Evolutionary conservation across 257 asterid genomes (phyloP).

Genomic region (Thymus mandschuricus): DNA sequence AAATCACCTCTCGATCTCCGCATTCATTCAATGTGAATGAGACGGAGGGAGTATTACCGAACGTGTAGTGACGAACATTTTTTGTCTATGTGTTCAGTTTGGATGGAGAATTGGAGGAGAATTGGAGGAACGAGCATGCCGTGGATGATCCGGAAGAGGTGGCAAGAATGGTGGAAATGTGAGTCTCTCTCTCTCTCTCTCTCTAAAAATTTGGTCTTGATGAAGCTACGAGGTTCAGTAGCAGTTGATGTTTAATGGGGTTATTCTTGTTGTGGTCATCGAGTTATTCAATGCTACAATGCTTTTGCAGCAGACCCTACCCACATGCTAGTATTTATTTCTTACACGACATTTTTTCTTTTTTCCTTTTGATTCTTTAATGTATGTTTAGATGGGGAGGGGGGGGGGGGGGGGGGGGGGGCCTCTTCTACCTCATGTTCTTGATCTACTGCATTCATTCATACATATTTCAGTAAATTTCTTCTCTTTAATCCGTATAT

Average conservation of each 20-base stretch:
- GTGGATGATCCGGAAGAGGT: constrained; percentile 88
- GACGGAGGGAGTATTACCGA: no score
- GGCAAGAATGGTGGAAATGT: constrained; percentile 83
- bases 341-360: background rate
- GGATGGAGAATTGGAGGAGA: constrained; percentile 46
- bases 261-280: constrained; percentile 42
- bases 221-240: constrained; percentile 27
- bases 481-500: constrained; percentile 14
- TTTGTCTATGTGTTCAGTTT: constrained; percentile 43
- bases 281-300: constrained; percentile 33
- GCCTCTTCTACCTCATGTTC: constrained; percentile 4
- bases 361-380: constrained; percentile 5
- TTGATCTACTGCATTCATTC: constrained; percentile 17
- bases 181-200: constrained; percentile 35
- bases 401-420: constrained; percentile 20
- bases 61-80: background rate
- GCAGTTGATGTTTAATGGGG: constrained; percentile 36
- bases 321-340: constrained; percentile 38
- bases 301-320: constrained; percentile 37
- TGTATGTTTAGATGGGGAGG: constrained; percentile 14
- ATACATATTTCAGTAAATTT: constrained; percentile 4
- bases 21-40: no score
- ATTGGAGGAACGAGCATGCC: constrained; percentile 63
- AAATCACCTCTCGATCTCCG: constrained; percentile 9
- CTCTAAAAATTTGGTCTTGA: background rate